Evolutionary conservation across 306 rosid species (phyloP).

Genomic region (Vicia sativa): DNA sequence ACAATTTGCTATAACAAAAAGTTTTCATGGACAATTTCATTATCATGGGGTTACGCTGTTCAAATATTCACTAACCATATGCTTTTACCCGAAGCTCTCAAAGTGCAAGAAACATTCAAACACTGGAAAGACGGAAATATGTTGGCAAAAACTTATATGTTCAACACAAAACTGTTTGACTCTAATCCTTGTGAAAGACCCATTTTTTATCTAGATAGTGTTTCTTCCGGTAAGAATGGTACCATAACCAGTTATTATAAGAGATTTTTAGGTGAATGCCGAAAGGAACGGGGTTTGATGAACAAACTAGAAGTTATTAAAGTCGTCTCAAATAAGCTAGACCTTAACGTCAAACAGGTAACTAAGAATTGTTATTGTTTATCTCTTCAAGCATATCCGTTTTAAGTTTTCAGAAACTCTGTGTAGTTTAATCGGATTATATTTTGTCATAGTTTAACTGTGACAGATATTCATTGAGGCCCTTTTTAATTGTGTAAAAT

Average conservation of each 20-base stretch:
- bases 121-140: conserved; percentile 57
- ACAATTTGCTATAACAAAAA: conserved; percentile 79
- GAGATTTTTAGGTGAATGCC: conserved; percentile 58
- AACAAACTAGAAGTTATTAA: conserved; percentile 59
- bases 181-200: conserved; percentile 70
- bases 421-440: too few relatives aligned
- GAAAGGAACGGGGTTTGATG: conserved; percentile 49
- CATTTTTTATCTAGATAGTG: conserved; percentile 60
- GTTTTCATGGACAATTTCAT: conserved; percentile 81
- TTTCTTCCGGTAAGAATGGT: conserved; percentile 41
- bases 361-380: background rate
- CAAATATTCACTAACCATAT: conserved; percentile 58
- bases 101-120: conserved; percentile 65
- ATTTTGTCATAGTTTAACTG: background rate
- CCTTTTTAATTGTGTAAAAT: too few relatives aligned
- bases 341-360: conserved; percentile 68
- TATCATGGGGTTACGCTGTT: conserved; percentile 95
- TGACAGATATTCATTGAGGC: background rate
- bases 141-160: conserved; percentile 54
- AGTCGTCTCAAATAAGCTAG: conserved; percentile 64
- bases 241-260: conserved; percentile 62
- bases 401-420: too few relatives aligned
- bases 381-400: too few relatives aligned
- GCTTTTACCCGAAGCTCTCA: conserved; percentile 56
- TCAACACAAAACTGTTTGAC: conserved; percentile 52